Evolutionary conservation across 2,329 filamentous ascomycete genomes (phyloP), one percentile per base, ranked within the genome.

Genomic region (Aspergillus costaricaensis): DNA sequence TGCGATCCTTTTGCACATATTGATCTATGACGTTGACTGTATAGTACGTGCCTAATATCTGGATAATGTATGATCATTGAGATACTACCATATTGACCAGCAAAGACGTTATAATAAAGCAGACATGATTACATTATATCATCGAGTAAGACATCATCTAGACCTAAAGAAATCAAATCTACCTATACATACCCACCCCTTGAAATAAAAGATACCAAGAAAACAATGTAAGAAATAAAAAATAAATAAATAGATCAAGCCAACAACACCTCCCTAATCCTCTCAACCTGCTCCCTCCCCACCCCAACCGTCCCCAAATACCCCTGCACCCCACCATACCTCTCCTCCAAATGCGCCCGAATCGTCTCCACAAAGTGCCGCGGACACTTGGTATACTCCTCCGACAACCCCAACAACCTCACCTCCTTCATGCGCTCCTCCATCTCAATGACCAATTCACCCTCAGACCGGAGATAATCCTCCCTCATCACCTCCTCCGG

Each of bases 331-430:
- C 90, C 87, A 1, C 90, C 90, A 74, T 92, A 90, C 55, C 77
- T 81, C 3, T 79, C 74, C 2, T 83, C 70, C 5, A 96, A 74
- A 71, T 91, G 86, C 15, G 67, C 71, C 27, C 81, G 74, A 4
- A 92, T 81, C 10, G 79, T 80, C 15, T 72, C 67, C n/a, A 91
- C 86, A 78, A 93, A 88, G 2, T 85, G 83, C 4, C 77, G 73
- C 2, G 87, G 85, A 66, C 89, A 91, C 21, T 82, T 80, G 0
- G 85, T 88, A 81, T 92, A 96, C 2, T 87, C 85, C n/a, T 89
- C 86, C 0, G 86, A 83, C 54, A 96, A 77, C 0, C 92, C 91
- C 65, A 95, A 86, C 50, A 84, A 82, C 4, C 77, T 73, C 57
- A 96, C 88, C 76, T 96, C 91, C 51, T 79, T 77, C 64, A 94